Conservation (phyloP, 2,329 filamentous ascomycete genomes). For the Mollisia scopiformis region DNA sequence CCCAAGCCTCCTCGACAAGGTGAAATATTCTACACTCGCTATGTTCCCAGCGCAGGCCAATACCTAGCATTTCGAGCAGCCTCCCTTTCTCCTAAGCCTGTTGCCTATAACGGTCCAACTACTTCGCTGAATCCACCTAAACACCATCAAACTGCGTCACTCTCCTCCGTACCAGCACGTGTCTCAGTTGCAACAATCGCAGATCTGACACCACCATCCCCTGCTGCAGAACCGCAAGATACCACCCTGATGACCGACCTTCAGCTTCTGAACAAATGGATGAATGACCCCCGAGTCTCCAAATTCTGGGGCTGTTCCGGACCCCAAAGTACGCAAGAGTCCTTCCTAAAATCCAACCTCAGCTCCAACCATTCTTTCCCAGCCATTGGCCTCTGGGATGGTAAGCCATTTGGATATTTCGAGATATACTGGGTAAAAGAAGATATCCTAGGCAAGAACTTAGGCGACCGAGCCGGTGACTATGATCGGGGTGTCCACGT, state of each 20-base stretch:
- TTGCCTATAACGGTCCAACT: slow-evolving; percentile 65
- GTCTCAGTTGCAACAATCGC: slow-evolving; percentile 40
- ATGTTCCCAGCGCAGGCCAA: slow-evolving; percentile 78
- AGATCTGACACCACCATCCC: slow-evolving; percentile 44
- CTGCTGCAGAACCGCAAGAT: slow-evolving; percentile 36
- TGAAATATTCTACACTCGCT: slow-evolving; percentile 89
- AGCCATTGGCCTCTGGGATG: slow-evolving; percentile 91
- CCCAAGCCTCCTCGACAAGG: slow-evolving; percentile 89
- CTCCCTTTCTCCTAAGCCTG: slow-evolving; percentile 65
- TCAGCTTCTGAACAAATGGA: slow-evolving; percentile 82
- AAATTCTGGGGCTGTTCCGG: slow-evolving; percentile 80
- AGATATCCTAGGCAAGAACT: slow-evolving; percentile 72
- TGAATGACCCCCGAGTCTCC: slow-evolving; percentile 81
- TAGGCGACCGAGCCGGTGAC: slow-evolving; percentile 71
- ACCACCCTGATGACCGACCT: slow-evolving; percentile 51
- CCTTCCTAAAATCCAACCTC: slow-evolving; percentile 70
- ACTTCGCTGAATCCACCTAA: slow-evolving; percentile 26
- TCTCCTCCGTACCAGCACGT: slow-evolving; percentile 35
- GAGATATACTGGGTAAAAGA: slow-evolving; percentile 99
- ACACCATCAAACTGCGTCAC: slow-evolving; percentile 32
- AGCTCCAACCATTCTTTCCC: slow-evolving; percentile 80
- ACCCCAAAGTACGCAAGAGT: slow-evolving; percentile 57
- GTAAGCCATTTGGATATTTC: slow-evolving; percentile 94
- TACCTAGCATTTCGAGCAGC: slow-evolving; percentile 90
- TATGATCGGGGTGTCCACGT: slow-evolving; percentile 90